Evolutionary conservation across 768 basidiomycete genomes (phyloP).

Genomic region (Hygrophorus pudorinus): DNA sequence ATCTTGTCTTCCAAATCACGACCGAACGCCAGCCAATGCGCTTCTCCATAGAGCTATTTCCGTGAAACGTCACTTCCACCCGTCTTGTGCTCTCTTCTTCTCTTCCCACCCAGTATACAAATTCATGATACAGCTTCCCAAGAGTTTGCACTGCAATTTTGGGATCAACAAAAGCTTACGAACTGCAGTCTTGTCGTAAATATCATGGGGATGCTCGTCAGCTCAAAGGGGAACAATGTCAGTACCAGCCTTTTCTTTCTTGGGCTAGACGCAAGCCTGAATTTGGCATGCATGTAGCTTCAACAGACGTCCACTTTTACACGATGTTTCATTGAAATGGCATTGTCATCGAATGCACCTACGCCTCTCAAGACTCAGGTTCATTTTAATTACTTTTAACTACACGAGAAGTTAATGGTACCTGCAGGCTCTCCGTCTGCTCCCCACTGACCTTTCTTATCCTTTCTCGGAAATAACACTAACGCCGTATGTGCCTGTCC

Average conservation of each 20-base stretch:
- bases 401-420: conserved; percentile 10
- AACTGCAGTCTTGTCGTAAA: conserved; percentile 75
- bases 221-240: conserved; percentile 58
- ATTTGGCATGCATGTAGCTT: conserved; percentile 24
- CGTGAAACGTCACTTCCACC: conserved; percentile 74
- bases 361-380: conserved; percentile 82
- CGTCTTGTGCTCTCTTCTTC: conserved; percentile 55
- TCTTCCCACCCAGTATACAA: conserved; percentile 57
- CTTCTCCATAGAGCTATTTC: conserved; percentile 75
- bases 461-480: conserved; percentile 59
- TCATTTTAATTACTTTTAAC: conserved; percentile 7
- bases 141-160: conserved; percentile 91
- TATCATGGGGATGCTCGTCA: conserved; percentile 78
- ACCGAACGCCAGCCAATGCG: neutral
- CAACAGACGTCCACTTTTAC: conserved; percentile 51
- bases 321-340: conserved; percentile 78
- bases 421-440: conserved; percentile 34
- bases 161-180: conserved; percentile 84
- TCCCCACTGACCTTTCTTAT: conserved; percentile 40
- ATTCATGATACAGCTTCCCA: conserved; percentile 58
- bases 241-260: conserved; percentile 17
- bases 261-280: neutral
- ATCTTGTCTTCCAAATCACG: neutral
- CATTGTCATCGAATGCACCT: conserved; percentile 90
- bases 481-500: conserved; percentile 67